Conservation (phyloP, 1,284 basidiomycete genomes). For the Boletellus deceptivus region DNA sequence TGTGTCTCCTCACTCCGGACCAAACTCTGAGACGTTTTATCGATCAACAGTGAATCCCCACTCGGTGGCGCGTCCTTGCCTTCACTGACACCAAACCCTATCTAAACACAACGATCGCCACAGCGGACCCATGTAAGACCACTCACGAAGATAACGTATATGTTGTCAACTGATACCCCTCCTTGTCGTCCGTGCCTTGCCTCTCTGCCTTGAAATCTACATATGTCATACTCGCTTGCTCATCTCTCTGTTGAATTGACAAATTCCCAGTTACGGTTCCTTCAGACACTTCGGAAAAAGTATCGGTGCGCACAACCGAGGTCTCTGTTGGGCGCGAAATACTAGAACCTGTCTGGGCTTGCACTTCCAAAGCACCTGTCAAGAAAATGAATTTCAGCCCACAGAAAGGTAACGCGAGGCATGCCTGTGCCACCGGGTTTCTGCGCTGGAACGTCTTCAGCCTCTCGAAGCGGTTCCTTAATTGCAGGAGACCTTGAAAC, state of each 20-base stretch:
- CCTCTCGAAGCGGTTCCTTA: neutral
- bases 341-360: neutral
- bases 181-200: neutral
- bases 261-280: neutral
- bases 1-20: neutral
- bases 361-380: neutral
- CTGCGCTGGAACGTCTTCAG: neutral
- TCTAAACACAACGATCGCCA: neutral
- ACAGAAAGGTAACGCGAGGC: neutral
- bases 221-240: neutral
- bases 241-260: neutral
- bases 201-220: neutral
- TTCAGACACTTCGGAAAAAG: neutral
- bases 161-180: neutral
- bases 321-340: neutral
- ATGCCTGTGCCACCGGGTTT: neutral
- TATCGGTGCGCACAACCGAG: neutral
- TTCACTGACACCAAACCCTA: neutral
- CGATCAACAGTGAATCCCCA: neutral
- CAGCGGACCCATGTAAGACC: neutral
- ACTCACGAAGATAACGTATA: slow-evolving; percentile 6
- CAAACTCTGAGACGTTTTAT: neutral
- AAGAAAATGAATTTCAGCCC: neutral
- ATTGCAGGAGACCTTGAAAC: neutral
- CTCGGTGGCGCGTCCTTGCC: neutral